A percentile compares a stretch with the other conserved stretches of the same genome.
Evolutionary conservation across 345 rosid genomes (phyloP).

Genomic region (Pugionium cornutum): DNA sequence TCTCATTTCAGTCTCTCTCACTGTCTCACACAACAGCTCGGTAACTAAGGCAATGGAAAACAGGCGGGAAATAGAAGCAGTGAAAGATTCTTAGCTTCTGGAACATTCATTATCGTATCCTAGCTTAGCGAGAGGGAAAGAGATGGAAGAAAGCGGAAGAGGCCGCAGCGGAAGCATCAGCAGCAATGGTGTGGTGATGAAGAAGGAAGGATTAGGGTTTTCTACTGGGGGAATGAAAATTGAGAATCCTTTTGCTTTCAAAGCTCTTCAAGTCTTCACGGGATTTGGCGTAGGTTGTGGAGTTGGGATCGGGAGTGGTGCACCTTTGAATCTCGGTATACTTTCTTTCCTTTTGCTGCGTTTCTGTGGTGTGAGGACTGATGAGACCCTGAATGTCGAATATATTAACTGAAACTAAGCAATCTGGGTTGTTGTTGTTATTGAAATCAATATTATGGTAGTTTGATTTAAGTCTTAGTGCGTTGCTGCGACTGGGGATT

Average conservation of each 20-base stretch:
- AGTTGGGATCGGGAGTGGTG: conserved; percentile 83
- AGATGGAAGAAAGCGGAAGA: conserved; percentile 42
- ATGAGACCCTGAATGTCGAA: background rate
- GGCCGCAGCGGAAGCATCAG: conserved; percentile 29
- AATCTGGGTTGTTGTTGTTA: background rate
- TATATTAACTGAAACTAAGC: background rate
- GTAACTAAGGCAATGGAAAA: conserved; percentile 24
- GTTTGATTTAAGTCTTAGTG: background rate
- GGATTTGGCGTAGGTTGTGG: conserved; percentile 98
- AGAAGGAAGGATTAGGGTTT: conserved; percentile 47
- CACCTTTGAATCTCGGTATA: conserved; percentile 76
- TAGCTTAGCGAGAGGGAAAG: conserved; percentile 8
- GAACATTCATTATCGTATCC: background rate
- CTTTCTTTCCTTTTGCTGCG: background rate
- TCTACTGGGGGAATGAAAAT: conserved; percentile 53
- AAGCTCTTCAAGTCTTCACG: conserved; percentile 85
- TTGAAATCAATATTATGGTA: conserved; percentile 7
- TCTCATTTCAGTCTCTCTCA: background rate
- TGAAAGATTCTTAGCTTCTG: conserved; percentile 17
- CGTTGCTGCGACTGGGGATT: background rate
- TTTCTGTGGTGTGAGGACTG: background rate
- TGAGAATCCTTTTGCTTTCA: conserved; percentile 86
- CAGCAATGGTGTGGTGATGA: conserved; percentile 39
- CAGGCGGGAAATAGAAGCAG: conserved; percentile 38
- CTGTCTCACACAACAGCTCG: background rate